Evolutionary conservation across 2,329 filamentous ascomycete species (phyloP), one percentile per base, ranked within the genome.

Genomic region (Alternaria triticina): DNA sequence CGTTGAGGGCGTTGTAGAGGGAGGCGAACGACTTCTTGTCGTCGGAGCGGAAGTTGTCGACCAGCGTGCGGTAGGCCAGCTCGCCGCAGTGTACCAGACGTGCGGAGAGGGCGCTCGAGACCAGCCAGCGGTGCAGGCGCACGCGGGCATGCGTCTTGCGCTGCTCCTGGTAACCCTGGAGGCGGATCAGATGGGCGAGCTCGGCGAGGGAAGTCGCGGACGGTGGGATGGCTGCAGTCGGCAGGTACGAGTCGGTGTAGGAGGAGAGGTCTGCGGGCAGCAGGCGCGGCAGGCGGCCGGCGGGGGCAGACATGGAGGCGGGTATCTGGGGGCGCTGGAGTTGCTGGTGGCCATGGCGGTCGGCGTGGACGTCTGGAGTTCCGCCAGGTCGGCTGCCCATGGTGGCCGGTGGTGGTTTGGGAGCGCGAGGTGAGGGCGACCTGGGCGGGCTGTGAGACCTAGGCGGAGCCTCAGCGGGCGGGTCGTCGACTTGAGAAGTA

Each of bases 91-190:
- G 88, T 71, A 90, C 89, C 75, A 95, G 83, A 60, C 92, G 90
- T 64, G 90, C 88, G 68, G 90, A 92, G 62, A 94, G 83, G 43
- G 91, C 91, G 46, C 90, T 92, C 20, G 90, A 91, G 57, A 94
- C 87, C 65, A 94, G 83, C 75, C 88, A 91, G 74, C 90, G 86
- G 77, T 94, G 91, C 57, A 96, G 85, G 61, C 91, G 89, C 68
- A 91, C 84, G 70, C 92, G 87, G 49, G 90, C 91, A 75, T 90
- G 90, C 68, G 87, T 85, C 81, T 91, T 88, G 84, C 92, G 91
- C 84, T 91, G 90, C 84, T 93, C 90, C 81, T 95, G 92, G 78
- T 94, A 93, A 74, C 90, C 91, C 77, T 91, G 91, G 66, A 94
- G 83, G 65, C 91, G 89, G 68, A 93, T 90, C 72, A 94, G 81